Conservation (phyloP, 768 basidiomycete genomes). For the Russula emetica region DNA sequence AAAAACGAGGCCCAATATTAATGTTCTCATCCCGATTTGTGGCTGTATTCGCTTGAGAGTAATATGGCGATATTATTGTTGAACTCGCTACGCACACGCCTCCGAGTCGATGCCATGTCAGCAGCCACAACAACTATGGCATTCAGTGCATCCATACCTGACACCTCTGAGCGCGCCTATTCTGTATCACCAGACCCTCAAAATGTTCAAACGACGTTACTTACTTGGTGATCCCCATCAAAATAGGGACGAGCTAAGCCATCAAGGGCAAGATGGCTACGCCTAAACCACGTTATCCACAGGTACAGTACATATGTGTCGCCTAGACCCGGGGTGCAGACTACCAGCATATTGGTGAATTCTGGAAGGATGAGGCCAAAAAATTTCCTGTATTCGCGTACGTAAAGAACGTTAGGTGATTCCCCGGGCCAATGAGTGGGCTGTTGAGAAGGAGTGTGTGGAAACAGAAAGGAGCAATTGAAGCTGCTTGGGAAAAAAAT, state of each 20-base stretch:
- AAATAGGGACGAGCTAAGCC: not conserved
- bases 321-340: not conserved
- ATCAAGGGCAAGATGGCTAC: conserved; percentile 1
- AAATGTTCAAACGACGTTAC: conserved; percentile 12
- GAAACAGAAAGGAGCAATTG: conserved; percentile 7
- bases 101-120: not conserved
- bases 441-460: not conserved
- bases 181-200: not conserved
- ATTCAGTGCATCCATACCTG: not conserved
- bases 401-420: conserved; percentile 6
- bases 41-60: not conserved
- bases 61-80: not conserved
- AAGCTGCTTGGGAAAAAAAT: not conserved
- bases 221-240: not conserved
- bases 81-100: not conserved
- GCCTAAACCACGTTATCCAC: not conserved
- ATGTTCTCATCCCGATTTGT: not conserved
- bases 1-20: not conserved
- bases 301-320: not conserved
- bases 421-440: too few species aligned
- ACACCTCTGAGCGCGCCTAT: too few species aligned
- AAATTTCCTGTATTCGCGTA: conserved; percentile 5
- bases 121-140: not conserved
- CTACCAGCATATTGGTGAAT: not conserved
- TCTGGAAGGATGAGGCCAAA: not conserved